phyloP scores from a whole-genome alignment of 306 rosid genomes.

The Rubus parviflorus region DNA sequence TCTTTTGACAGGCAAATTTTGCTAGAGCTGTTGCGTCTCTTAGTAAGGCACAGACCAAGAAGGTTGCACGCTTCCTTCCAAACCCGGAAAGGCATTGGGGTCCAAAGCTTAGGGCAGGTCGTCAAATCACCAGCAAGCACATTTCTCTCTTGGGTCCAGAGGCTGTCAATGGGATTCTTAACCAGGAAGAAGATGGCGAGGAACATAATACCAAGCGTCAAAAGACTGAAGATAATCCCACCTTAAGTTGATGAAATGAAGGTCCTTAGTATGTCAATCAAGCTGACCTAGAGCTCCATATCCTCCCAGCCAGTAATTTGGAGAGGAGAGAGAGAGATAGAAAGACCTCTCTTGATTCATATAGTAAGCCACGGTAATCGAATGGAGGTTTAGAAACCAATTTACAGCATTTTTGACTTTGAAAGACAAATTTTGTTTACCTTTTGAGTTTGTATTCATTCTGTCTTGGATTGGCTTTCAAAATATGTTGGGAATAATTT shows the following conservation, averaged over 20 bases:
- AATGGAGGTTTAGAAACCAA: constrained; percentile 9
- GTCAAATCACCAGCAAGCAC: constrained; percentile 80
- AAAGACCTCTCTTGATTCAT: constrained; percentile 3
- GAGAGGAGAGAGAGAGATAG: constrained; percentile 18
- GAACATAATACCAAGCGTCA: constrained; percentile 60
- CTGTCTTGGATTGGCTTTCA: background rate
- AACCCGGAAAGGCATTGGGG: constrained; percentile 99
- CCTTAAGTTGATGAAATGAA: constrained; percentile 32
- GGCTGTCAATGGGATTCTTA: constrained; percentile 59
- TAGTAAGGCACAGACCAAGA: constrained; percentile 92
- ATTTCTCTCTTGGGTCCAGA: constrained; percentile 79
- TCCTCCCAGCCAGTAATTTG: constrained; percentile 24
- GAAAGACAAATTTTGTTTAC: constrained; percentile 4
- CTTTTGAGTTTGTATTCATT: constrained; percentile 4
- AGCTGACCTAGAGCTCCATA: constrained; percentile 24
- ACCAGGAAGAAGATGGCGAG: constrained; percentile 53
- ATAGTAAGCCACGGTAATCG: background rate
- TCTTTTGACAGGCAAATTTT: constrained; percentile 68
- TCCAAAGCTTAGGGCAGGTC: constrained; percentile 95
- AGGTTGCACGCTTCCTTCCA: constrained; percentile 86
- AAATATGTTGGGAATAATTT: background rate
- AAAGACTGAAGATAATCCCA: constrained; percentile 46
- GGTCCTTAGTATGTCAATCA: constrained; percentile 11
- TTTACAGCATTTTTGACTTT: constrained; percentile 24
- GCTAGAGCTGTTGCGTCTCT: constrained; percentile 87